phyloP scores from a whole-genome alignment of 768 basidiomycete genomes.

The Lentinula aciculospora region DNA sequence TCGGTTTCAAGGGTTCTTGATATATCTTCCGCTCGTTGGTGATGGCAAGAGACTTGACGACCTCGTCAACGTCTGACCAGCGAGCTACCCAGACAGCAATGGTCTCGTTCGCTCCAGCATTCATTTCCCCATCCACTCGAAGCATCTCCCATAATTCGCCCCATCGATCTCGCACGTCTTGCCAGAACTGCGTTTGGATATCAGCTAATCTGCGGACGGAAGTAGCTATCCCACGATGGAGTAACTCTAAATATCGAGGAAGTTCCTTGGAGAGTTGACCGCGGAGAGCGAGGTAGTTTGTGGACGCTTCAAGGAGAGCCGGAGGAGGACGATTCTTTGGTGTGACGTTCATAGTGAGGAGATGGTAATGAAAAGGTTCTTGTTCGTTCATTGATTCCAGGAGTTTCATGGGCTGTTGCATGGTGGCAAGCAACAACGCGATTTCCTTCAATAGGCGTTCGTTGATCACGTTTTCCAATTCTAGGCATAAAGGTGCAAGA shows the following conservation, averaged over 20 bases:
- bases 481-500: constrained; percentile 46
- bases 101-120: constrained; percentile 65
- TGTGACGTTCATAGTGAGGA: constrained; percentile 60
- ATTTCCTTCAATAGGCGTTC: constrained; percentile 54
- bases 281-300: constrained; percentile 71
- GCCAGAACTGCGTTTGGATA: constrained; percentile 58
- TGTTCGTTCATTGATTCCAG: constrained; percentile 69
- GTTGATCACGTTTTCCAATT: constrained; percentile 49
- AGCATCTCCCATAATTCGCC: constrained; percentile 81
- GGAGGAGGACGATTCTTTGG: constrained; percentile 62
- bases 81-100: constrained; percentile 63
- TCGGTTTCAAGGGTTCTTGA: constrained; percentile 12
- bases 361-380: constrained; percentile 64
- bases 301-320: constrained; percentile 64
- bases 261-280: constrained; percentile 69
- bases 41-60: constrained; percentile 22
- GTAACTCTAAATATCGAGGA: constrained; percentile 51
- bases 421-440: constrained; percentile 49
- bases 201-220: constrained; percentile 47
- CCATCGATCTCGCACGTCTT: constrained; percentile 60
- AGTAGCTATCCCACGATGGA: constrained; percentile 55
- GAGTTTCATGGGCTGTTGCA: constrained; percentile 58
- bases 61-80: constrained; percentile 60
- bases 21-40: constrained; percentile 30
- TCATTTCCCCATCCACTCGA: constrained; percentile 64